A percentile compares a stretch with the other conserved stretches of the same genome.
phyloP scores from a whole-genome alignment of 2,329 filamentous ascomycete species.

The Geosmithia flava region DNA sequence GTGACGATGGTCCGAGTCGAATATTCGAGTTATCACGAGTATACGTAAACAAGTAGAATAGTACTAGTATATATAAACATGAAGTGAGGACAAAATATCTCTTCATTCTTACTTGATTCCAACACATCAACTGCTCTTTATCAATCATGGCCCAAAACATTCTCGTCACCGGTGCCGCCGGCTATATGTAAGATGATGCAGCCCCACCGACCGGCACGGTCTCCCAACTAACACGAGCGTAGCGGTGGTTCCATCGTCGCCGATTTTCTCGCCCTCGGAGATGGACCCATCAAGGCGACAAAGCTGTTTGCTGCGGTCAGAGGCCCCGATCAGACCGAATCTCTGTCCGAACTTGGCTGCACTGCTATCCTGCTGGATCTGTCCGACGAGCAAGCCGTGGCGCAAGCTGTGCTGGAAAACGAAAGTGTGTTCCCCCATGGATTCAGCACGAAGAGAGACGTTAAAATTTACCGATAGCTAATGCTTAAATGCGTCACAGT shows the following conservation, averaged over 20 bases:
- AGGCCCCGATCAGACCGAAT: slow-evolving; percentile 17
- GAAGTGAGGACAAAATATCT: no score
- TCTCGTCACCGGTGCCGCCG: slow-evolving; percentile 21
- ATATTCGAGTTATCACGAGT: no score
- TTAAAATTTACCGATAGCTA: no score
- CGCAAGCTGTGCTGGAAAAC: slow-evolving; percentile 9
- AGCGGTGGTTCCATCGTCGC: slow-evolving; percentile 23
- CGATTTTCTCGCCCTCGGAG: slow-evolving; percentile 12
- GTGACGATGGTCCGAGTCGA: no score
- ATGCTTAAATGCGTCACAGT: no score
- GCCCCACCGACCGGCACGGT: no score
- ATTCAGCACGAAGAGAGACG: no score
- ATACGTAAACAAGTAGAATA: no score
- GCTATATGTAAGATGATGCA: slow-evolving; percentile 19
- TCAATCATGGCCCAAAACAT: slow-evolving; percentile 9
- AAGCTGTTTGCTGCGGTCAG: slow-evolving; percentile 19
- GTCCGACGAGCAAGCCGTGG: slow-evolving; percentile 11
- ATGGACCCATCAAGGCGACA: slow-evolving; percentile 8
- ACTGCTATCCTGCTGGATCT: slow-evolving; percentile 18
- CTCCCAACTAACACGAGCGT: slow-evolving; percentile 2
- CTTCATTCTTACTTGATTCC: no score
- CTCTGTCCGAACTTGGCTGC: slow-evolving; percentile 15
- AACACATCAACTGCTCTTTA: no score
- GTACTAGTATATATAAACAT: no score
- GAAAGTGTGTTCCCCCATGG: slow-evolving; percentile 15